Evolutionary conservation across 2,329 filamentous ascomycete species (phyloP), one percentile per base, ranked within the genome.

Genomic region (Fusarium zealandicum): DNA sequence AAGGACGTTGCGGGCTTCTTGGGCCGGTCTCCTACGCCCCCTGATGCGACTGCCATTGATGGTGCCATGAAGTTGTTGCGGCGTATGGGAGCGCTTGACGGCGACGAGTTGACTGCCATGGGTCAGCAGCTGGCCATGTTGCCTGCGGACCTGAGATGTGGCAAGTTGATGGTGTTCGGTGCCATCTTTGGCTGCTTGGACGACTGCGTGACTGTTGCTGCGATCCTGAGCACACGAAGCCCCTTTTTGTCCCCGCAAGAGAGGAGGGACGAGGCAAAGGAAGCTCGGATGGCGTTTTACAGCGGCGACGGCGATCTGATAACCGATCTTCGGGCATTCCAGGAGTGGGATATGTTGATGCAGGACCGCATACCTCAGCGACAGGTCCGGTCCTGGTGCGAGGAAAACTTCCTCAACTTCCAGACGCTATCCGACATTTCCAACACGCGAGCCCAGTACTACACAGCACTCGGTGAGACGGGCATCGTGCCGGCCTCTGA

Each of bases 71-170:
- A 80, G 61, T 80, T 96, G 50, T 80, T 99, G 4, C 82, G 84
- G 11, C 84, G 92, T 9, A 96, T 99, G 81, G 95, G 95, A 25
- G 93, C 93, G 1, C 80, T 98, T 12, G 90, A 95, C 64, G 90
- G 90, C 37, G 86, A 91, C 51, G 89, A 92, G 66, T 81, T 99
- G 33, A 98, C 95, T 0, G 92, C 93, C 3, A 86, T 99, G 39
- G 95, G 95, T 32, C 87, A 90, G 46, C 95, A 98, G 75, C 80
- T 99, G n/a, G 90, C 93, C 14, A 91, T 96, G 85, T 92, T 99
- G 43, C 95, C 95, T 2, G 91, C 93, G 1, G 95, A 99, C 69
- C 81, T 99, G 40, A 87, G 93, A 22, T 96, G 92, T 71, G 92
- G 90, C 38, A 99, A 99, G 74, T 82, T 99, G 28, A 92, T 99